A percentile compares a stretch with the other conserved stretches of the same genome.
phyloP scores from a whole-genome alignment of 495 filamentous ascomycete species.

The Penicillium atrosanguineum region DNA sequence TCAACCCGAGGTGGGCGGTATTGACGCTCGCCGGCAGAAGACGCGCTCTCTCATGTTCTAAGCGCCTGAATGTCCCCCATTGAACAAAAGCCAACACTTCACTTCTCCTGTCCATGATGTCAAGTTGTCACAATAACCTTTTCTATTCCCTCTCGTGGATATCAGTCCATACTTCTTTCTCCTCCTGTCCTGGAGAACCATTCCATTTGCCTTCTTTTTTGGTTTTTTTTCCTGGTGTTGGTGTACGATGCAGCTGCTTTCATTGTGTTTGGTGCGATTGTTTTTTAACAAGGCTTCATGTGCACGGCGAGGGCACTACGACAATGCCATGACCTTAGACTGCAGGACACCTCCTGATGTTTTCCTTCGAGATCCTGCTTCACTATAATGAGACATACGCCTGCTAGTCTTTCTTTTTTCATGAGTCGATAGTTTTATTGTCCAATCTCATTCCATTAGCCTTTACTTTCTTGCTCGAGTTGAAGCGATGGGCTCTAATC shows the following conservation, averaged over 20 bases:
- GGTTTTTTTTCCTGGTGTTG: constrained; percentile 18
- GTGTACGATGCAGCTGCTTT: constrained; percentile 25
- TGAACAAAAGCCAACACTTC: constrained; percentile 19
- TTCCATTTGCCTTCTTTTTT: constrained; percentile 9
- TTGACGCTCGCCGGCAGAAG: constrained; percentile 43
- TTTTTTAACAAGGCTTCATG: constrained; percentile 9
- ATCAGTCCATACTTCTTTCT: constrained; percentile 8
- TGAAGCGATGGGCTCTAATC: background rate
- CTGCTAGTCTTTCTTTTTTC: constrained; percentile 16
- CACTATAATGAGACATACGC: constrained; percentile 40
- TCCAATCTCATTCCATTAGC: background rate
- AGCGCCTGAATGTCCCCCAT: constrained; percentile 1
- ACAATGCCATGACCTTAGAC: constrained; percentile 25
- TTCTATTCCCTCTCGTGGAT: constrained; percentile 17
- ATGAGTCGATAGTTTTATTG: constrained; percentile 28
- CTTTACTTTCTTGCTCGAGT: background rate
- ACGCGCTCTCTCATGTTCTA: constrained; percentile 47
- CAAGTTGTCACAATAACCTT: constrained; percentile 30
- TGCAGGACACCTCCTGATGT: constrained; percentile 25
- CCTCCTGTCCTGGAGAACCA: constrained; percentile 7
- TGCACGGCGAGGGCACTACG: constrained; percentile 13
- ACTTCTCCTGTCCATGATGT: constrained; percentile 30
- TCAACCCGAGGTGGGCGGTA: constrained; percentile 39
- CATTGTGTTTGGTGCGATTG: constrained; percentile 9
- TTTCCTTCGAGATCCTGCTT: constrained; percentile 26